Base-by-base conservation (phyloP, 441 rosid genomes). In the Mallotus japonicus region DNA sequence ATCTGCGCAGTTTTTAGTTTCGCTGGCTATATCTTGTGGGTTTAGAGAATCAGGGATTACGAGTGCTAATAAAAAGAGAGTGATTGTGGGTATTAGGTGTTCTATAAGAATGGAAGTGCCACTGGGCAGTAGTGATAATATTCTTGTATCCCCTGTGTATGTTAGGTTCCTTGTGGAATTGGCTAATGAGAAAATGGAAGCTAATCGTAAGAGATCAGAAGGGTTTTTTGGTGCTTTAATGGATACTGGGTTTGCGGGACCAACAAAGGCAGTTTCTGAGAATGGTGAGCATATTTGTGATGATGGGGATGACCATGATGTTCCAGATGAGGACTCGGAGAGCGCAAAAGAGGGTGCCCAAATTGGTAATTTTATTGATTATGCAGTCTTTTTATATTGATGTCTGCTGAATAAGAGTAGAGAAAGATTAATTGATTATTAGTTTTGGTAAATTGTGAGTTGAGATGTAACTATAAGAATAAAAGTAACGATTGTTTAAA, bases 41-140 rank as follows among this genome's bases (percentile, higher is more conserved):
- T 88, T 92, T 71, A 83, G 97, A 74, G 99, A 95, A 67, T 89
- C 96, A 1, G 99, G 97, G 60, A 86, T 92, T 74, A 87, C 97
- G 9, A 87, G 90, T 66, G 93, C 84, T 7, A 85, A 88, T 19
- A 70, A 46, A 63, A 91, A 83, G 84, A 84, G 98, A 67, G 90
- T 91, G 20, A 92, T 92, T 70, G 87, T 86, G 8, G 99, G 95
- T n/a, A 85, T 95, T 64, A 80, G 98, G 59, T 90, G 97, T 57
- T 91, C 98, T 9, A 90, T 92, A 24, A 80, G 99, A 47, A 76
- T 95, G 86, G 98, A 95, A 80, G 99, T 92, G 46, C 98, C 98
- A 6, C 56, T 92, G 12, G 98, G 99, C 32, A 89, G 83, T 62
- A 82, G 81, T 19, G 62, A 66, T 37, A 78, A 73, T 78, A 46